phyloP scores from a whole-genome alignment of 495 filamentous ascomycete genomes.

The Talaromyces trachyspermus region DNA sequence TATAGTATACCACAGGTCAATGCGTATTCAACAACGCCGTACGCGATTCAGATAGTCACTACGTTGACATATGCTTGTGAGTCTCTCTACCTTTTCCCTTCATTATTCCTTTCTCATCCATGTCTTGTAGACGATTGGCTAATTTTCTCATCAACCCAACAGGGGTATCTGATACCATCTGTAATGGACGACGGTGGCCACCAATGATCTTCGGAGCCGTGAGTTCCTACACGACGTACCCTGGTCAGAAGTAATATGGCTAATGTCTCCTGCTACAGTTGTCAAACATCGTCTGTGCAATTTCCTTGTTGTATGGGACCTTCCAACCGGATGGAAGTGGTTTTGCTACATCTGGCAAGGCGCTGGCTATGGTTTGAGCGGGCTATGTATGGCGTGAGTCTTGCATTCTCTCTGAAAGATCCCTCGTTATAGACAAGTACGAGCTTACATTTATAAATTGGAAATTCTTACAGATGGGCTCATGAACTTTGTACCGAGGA shows the following conservation, averaged over 20 bases:
- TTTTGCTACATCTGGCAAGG: slow-evolving; percentile 34
- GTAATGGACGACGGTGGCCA: slow-evolving; percentile 49
- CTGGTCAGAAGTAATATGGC: slow-evolving; percentile 11
- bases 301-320: slow-evolving; percentile 37
- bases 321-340: slow-evolving; percentile 39
- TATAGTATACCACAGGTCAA: slow-evolving; percentile 37
- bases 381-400: slow-evolving; percentile 36
- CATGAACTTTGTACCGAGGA: slow-evolving; percentile 44
- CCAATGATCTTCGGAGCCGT: slow-evolving; percentile 43
- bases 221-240: slow-evolving; percentile 25
- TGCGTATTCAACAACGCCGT: slow-evolving; percentile 38
- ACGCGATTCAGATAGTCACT: slow-evolving; percentile 40
- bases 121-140: slow-evolving; percentile 1
- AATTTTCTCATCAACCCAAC: too few relatives aligned
- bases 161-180: slow-evolving; percentile 44
- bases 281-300: slow-evolving; percentile 32
- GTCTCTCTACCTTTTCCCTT: not conserved
- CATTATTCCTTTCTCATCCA: not conserved
- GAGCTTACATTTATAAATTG: slow-evolving; percentile 6
- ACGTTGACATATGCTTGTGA: slow-evolving; percentile 39
- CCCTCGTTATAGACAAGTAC: too few relatives aligned
- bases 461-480: slow-evolving; percentile 30
- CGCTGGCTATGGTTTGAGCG: slow-evolving; percentile 30
- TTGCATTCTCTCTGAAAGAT: not conserved
- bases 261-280: slow-evolving; percentile 15